Evolutionary conservation across 2,329 filamentous ascomycete species (phyloP).

Genomic region (Stagonosporopsis tanaceti): DNA sequence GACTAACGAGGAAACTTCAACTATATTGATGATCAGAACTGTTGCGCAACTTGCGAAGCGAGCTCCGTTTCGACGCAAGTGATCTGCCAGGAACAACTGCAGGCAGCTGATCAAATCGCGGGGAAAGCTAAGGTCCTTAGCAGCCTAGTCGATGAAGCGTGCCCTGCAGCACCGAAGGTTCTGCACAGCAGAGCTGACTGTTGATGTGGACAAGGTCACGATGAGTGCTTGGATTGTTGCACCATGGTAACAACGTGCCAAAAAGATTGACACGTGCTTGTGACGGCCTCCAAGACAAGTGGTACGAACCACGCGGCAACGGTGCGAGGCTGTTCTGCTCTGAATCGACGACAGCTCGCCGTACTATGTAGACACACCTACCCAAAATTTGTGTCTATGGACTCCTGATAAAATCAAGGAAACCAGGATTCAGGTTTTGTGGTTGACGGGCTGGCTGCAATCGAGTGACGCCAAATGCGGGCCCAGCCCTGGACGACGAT

Average conservation of each 20-base stretch:
- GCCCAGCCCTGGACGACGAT: constrained; percentile 31
- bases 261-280: constrained; percentile 7
- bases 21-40: not conserved
- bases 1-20: not conserved
- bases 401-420: constrained; percentile 12
- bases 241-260: constrained; percentile 3
- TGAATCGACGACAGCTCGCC: not conserved
- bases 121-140: constrained; percentile 12
- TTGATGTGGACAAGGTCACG: not conserved
- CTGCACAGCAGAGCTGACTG: constrained; percentile 2
- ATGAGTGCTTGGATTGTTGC: not conserved
- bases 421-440: constrained; percentile 24
- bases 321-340: constrained; percentile 11
- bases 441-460: constrained; percentile 29
- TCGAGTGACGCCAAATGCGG: constrained; percentile 41
- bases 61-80: not conserved
- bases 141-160: constrained; percentile 8
- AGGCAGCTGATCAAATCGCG: constrained; percentile 14
- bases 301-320: constrained; percentile 26
- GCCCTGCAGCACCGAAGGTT: constrained; percentile 15
- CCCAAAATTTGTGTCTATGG: not conserved
- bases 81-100: constrained; percentile 15
- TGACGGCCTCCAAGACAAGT: constrained; percentile 5
- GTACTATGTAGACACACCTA: not conserved
- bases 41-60: not conserved